Base-by-base conservation (phyloP, 352 stramenopile genomes). In the Pythium rishiriense region DNA sequence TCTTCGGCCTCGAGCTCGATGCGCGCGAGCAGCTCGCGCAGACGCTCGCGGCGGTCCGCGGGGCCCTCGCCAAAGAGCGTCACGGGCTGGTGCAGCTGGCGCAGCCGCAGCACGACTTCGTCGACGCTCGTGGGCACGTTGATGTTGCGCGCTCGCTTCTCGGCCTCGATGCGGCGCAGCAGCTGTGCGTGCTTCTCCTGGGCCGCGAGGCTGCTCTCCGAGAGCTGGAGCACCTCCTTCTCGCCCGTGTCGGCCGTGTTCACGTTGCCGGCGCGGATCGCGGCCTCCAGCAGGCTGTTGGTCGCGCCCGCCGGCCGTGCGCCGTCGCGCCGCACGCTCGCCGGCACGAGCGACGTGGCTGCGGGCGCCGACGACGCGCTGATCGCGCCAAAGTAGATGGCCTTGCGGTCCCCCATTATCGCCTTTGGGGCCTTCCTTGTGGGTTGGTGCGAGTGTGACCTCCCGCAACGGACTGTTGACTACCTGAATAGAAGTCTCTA, bases 41-140 rank as follows among this genome's bases (percentile, higher is more conserved):
- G 73, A 33, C 97, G 91, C 69, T 98, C 89, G 29, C 97, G 90
- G 22, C 98, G 90, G 73, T 98, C 96, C 2, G 93, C 96, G 11
- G 93, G 84, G 37, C 97, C 88, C 70, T 99, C 97, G 25, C 96
- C 96, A 74, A 99, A 99, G 14, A 99, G 78, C 64, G 94, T 97
- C 28, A 98, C 86, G 19, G 96, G 96, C 33, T 98, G 78, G 5
- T 94, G 88, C 41, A 98, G 71, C 66, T 88, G 74, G 21, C 97
- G 93, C 54, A 99, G 76, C 12, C 85, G 79, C 35, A 80, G 69
- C 25, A 97, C 87, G 21, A 99, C 93, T 59, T 99, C 88, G 15
- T 95, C 78, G 1, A 92, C 82, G 35, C 90, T 88, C 4, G 97
- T 99, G 24, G 96, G 96, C 19, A 99, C 96, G 41, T 89, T 81